Conservation (phyloP, 192 early-diverging fungal species). For the Phycomyces blakesleeanus region DNA sequence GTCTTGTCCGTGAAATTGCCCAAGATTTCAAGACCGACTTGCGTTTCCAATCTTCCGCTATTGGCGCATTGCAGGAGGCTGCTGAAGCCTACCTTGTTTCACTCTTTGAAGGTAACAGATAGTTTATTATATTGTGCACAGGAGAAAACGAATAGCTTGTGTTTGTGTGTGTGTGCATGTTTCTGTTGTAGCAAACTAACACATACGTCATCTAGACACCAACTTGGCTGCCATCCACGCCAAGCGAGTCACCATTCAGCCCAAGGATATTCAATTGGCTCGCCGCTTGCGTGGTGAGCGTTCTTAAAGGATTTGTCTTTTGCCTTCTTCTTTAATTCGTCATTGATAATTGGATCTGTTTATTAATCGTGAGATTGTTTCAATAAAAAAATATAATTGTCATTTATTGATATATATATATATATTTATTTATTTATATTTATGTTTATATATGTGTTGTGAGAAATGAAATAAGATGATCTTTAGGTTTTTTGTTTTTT, state of each 20-base stretch:
- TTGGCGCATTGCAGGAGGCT: slow-evolving; percentile 98
- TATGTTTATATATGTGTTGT: too few species aligned
- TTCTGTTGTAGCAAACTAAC: neutral
- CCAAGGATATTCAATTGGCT: slow-evolving; percentile 99
- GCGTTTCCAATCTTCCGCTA: slow-evolving; percentile 98
- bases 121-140: neutral
- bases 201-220: slow-evolving; percentile 80
- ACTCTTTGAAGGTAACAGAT: slow-evolving; percentile 43
- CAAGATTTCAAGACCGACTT: slow-evolving; percentile 99
- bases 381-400: slow-evolving; percentile 5
- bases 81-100: slow-evolving; percentile 90
- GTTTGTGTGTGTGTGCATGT: neutral
- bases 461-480: too few species aligned
- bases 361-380: slow-evolving; percentile 1
- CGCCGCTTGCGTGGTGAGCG: slow-evolving; percentile 92
- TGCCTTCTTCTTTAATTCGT: neutral
- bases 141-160: too few species aligned
- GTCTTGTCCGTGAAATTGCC: slow-evolving; percentile 98
- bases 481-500: neutral
- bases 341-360: neutral
- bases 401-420: neutral
- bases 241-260: slow-evolving; percentile 99
- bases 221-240: slow-evolving; percentile 97
- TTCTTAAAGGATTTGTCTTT: slow-evolving; percentile 49
- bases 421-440: neutral